A percentile compares a stretch with the other conserved stretches of the same genome.
phyloP scores from a whole-genome alignment of 371 early-diverging fungal species.

The Blyttiomyces sp. region DNA sequence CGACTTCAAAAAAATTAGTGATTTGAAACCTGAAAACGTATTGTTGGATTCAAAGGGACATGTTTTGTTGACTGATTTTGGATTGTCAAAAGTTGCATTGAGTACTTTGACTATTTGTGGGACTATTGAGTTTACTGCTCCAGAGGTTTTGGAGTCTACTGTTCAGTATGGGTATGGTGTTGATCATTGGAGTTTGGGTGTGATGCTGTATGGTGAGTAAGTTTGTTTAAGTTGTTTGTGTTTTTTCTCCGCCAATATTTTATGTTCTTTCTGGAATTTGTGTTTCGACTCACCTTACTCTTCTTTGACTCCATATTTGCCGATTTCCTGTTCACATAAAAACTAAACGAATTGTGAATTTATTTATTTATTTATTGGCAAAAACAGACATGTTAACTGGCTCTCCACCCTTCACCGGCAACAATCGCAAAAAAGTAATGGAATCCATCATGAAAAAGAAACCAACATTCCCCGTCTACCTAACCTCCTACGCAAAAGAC shows the following conservation, averaged over 20 bases:
- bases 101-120: slow-evolving; percentile 65
- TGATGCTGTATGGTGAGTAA: slow-evolving; percentile 72
- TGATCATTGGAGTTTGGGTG: slow-evolving; percentile 77
- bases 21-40: slow-evolving; percentile 62
- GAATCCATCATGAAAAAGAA: slow-evolving; percentile 55
- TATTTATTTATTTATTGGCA: too few species aligned
- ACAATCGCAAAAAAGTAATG: slow-evolving; percentile 58
- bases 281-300: too few species aligned
- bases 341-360: too few species aligned
- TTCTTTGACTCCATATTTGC: too few species aligned
- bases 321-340: too few species aligned
- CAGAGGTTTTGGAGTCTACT: slow-evolving; percentile 58
- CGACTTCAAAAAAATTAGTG: too few species aligned
- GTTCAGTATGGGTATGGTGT: slow-evolving; percentile 55
- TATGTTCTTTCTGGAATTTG: too few species aligned
- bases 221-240: too few species aligned
- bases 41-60: slow-evolving; percentile 56
- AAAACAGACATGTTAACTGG: slow-evolving; percentile 73
- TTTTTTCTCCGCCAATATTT: too few species aligned
- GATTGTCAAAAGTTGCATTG: slow-evolving; percentile 49
- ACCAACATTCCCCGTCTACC: slow-evolving; percentile 62
- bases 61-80: slow-evolving; percentile 66
- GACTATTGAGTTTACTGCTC: slow-evolving; percentile 68
- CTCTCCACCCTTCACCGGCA: slow-evolving; percentile 54
- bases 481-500: slow-evolving; percentile 70